Conservation (phyloP, 108 stramenopile species). For the Nannochloropsis oceanica region DNA sequence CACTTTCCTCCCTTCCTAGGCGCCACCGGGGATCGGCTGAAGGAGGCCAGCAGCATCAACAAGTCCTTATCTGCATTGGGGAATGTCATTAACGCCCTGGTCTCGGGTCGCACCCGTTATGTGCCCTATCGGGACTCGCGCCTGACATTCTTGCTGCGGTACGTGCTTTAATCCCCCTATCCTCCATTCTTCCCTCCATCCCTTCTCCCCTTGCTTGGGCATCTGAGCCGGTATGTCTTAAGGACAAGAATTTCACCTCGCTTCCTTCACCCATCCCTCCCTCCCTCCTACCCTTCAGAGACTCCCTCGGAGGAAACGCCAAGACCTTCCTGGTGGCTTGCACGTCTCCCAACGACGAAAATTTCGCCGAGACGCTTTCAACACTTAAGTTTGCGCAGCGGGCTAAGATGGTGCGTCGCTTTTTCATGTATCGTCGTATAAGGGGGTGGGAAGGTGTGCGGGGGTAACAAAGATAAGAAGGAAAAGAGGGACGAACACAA, state of each 20-base stretch:
- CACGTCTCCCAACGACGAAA: slow-evolving; percentile 14
- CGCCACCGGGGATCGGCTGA: slow-evolving; percentile 38
- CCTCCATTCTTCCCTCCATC: neutral
- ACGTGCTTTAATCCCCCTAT: neutral
- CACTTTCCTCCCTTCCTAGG: neutral
- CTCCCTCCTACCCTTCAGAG: neutral
- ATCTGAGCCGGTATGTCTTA: no score
- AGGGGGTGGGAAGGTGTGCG: no score
- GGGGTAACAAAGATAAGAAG: no score
- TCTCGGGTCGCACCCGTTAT: slow-evolving; percentile 19
- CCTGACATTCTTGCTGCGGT: slow-evolving; percentile 31
- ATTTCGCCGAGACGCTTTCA: slow-evolving; percentile 32
- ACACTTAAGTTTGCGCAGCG: slow-evolving; percentile 36
- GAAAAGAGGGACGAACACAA: no score
- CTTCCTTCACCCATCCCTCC: neutral
- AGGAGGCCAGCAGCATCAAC: slow-evolving; percentile 39
- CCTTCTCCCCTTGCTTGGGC: neutral
- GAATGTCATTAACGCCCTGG: slow-evolving; percentile 32
- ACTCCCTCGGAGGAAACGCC: slow-evolving; percentile 24
- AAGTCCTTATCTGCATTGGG: slow-evolving; percentile 33
- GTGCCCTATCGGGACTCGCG: slow-evolving; percentile 34
- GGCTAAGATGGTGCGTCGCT: slow-evolving; percentile 17
- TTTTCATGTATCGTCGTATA: neutral
- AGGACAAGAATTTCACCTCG: neutral
- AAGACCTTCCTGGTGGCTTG: slow-evolving; percentile 36